Conservation (phyloP, 1,284 basidiomycete species). For the Marasmius sp. region DNA sequence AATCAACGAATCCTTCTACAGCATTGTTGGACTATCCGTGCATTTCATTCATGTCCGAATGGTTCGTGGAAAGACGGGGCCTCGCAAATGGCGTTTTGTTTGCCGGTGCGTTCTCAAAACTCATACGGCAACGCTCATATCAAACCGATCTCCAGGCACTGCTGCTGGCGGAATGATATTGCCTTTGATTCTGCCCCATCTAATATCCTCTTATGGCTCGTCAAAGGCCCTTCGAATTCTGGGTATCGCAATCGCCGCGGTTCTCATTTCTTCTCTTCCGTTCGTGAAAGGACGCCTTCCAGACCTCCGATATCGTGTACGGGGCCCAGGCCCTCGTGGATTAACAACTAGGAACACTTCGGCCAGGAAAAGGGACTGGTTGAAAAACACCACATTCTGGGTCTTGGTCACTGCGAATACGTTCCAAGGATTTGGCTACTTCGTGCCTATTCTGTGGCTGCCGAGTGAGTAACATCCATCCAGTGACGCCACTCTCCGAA, state of each 20-base stretch:
- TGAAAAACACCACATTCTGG: conserved; percentile 26
- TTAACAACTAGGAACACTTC: not conserved
- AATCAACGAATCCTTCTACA: conserved; percentile 7
- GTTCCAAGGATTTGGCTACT: conserved; percentile 32
- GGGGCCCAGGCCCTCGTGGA: conserved; percentile 19
- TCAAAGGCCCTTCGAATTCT: conserved; percentile 28
- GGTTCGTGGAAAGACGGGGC: conserved; percentile 41
- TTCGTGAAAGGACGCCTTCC: conserved; percentile 35
- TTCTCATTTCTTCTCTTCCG: conserved; percentile 27
- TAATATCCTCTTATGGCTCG: conserved; percentile 27
- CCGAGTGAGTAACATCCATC: conserved; percentile 25
- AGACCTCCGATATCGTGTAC: conserved; percentile 17
- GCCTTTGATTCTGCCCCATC: conserved; percentile 29
- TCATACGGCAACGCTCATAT: not conserved
- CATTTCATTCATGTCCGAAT: conserved; percentile 41
- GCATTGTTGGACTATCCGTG: conserved; percentile 35
- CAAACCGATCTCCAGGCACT: conserved; percentile 23
- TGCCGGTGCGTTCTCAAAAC: conserved; percentile 26
- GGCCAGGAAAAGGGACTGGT: conserved; percentile 17
- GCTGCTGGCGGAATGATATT: conserved; percentile 34
- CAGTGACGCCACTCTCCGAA: not conserved
- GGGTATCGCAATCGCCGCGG: conserved; percentile 20
- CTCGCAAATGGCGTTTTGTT: conserved; percentile 42
- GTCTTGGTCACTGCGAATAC: conserved; percentile 31
- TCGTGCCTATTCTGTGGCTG: conserved; percentile 35